These are phyloP conservation scores for Lodderomyces orthopsilosis DNA, from an alignment of 1,139 yeast genomes.

Conservation along the genomic window DNA sequence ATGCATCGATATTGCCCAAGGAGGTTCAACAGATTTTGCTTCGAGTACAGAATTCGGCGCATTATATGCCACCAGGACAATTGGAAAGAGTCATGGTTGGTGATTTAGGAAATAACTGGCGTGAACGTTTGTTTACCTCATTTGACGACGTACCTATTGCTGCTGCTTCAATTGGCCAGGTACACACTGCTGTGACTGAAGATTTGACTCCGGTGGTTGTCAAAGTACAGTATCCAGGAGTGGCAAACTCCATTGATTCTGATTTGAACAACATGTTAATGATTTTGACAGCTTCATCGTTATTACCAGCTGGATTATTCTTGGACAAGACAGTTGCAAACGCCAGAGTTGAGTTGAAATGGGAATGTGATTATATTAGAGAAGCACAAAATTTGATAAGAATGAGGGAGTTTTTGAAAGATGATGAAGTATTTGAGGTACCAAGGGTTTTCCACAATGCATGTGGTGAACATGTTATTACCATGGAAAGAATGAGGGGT, in stretches of 20 bases:
- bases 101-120: slow-evolving; percentile 83
- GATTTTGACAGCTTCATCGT: slow-evolving; percentile 79
- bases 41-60: slow-evolving; percentile 90
- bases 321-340: slow-evolving; percentile 89
- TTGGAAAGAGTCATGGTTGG: slow-evolving; percentile 69
- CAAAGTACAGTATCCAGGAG: slow-evolving; percentile 98
- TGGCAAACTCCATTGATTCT: slow-evolving; percentile 86
- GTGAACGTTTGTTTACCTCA: slow-evolving; percentile 57
- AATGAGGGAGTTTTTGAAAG: slow-evolving; percentile 58
- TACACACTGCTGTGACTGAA: slow-evolving; percentile 75
- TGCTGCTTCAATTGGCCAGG: slow-evolving; percentile 98
- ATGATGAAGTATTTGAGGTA: slow-evolving; percentile 71
- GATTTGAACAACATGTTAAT: slow-evolving; percentile 83
- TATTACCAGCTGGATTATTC: slow-evolving; percentile 89
- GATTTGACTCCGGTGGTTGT: slow-evolving; percentile 82
- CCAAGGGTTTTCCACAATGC: slow-evolving; percentile 78
- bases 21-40: slow-evolving; percentile 80
- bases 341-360: slow-evolving; percentile 87
- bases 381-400: slow-evolving; percentile 80
- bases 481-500: slow-evolving; percentile 90
- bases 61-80: slow-evolving; percentile 94
- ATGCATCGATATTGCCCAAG: slow-evolving; percentile 74
- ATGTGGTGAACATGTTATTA: slow-evolving; percentile 79
- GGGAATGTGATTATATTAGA: slow-evolving; percentile 96
- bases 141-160: slow-evolving; percentile 93